These are phyloP conservation scores for Lepraria neglecta DNA, from an alignment of 495 filamentous ascomycete species.

Conservation along the genomic window DNA sequence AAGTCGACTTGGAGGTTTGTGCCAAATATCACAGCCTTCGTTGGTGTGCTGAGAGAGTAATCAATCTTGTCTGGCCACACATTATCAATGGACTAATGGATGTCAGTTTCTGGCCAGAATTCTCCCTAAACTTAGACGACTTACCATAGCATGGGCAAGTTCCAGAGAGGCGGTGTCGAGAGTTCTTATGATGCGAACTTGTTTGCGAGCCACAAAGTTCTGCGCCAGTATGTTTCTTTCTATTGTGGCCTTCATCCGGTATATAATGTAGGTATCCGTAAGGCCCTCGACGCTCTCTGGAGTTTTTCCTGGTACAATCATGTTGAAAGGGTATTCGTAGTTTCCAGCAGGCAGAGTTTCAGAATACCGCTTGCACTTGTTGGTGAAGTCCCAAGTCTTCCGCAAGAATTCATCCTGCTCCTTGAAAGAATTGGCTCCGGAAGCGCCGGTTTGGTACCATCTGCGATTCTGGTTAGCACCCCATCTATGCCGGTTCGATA, in stretches of 20 bases:
- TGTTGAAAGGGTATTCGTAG: conserved; percentile 86
- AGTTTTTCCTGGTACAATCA: conserved; percentile 65
- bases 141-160: conserved; percentile 75
- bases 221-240: conserved; percentile 72
- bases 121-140: conserved; percentile 1
- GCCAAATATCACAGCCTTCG: conserved; percentile 86
- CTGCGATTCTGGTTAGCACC: conserved; percentile 28
- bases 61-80: conserved; percentile 93
- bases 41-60: conserved; percentile 82
- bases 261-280: conserved; percentile 70
- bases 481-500: conserved; percentile 5
- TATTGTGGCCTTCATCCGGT: conserved; percentile 82
- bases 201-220: conserved; percentile 69
- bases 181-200: conserved; percentile 81
- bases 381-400: conserved; percentile 50
- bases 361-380: conserved; percentile 45
- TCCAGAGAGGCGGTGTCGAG: conserved; percentile 75
- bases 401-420: conserved; percentile 52
- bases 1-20: conserved; percentile 74
- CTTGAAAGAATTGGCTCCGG: conserved; percentile 32
- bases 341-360: conserved; percentile 66
- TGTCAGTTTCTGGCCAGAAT: conserved; percentile 14
- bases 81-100: conserved; percentile 69
- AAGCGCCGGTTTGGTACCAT: conserved; percentile 39
- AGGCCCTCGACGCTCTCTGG: conserved; percentile 88